Conservation (phyloP, 805 yeast species). For the Candida chilensis region DNA sequence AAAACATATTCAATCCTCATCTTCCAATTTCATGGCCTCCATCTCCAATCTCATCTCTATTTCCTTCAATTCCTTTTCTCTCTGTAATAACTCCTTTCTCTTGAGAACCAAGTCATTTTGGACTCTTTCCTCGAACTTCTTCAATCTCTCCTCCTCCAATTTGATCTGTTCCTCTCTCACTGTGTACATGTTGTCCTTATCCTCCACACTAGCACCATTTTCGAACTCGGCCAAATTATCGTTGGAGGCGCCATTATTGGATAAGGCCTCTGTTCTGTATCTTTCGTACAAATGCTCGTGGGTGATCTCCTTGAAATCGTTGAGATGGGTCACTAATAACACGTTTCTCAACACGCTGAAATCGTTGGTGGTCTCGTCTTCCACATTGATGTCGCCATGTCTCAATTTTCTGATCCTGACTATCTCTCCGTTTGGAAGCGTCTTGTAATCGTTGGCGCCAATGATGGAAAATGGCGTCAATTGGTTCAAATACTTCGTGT, state of each 20-base stretch:
- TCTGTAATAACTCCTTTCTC: conserved; percentile 72
- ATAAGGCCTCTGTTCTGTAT: conserved; percentile 80
- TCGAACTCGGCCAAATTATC: not conserved
- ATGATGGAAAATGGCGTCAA: conserved; percentile 61
- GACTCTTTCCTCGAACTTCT: conserved; percentile 79
- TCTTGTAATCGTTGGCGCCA: conserved; percentile 58
- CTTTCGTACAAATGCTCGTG: conserved; percentile 82
- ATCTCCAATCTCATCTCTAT: conserved; percentile 63
- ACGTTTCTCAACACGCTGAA: conserved; percentile 74
- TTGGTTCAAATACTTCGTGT: conserved; percentile 55
- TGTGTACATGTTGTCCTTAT: conserved; percentile 16
- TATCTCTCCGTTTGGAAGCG: conserved; percentile 25
- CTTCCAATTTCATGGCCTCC: no score
- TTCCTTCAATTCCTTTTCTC: conserved; percentile 79
- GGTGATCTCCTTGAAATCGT: conserved; percentile 82
- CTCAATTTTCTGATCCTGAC: conserved; percentile 48
- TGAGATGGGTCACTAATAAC: conserved; percentile 73
- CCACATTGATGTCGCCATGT: conserved; percentile 53
- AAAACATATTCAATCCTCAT: no score
- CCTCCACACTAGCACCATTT: conserved; percentile 5
- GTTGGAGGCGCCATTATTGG: conserved; percentile 8
- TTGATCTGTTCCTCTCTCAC: conserved; percentile 86
- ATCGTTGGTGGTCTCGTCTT: conserved; percentile 70
- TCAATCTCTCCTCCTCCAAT: conserved; percentile 81
- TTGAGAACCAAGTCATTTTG: conserved; percentile 78